A percentile compares a stretch with the other conserved stretches of the same genome.
These are phyloP conservation scores for Nematocida sp. DNA, from an alignment of 371 early-diverging fungal genomes.

Conservation along the genomic window DNA sequence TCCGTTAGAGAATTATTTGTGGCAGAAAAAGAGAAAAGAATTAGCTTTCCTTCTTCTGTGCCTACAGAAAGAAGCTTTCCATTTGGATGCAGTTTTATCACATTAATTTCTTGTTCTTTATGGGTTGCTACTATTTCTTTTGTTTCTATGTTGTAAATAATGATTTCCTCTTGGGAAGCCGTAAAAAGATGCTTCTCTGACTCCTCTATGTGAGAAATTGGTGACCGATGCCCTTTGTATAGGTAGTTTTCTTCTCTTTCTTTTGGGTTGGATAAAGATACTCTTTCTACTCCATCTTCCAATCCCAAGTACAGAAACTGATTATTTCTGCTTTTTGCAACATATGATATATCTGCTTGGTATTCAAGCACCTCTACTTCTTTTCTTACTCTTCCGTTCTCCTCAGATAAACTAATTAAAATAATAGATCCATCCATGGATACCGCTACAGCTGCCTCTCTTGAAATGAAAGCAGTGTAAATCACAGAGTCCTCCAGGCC, in stretches of 20 bases:
- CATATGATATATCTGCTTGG: slow-evolving; percentile 27
- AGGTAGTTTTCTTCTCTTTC: no score
- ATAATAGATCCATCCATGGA: slow-evolving; percentile 44
- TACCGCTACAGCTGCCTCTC: slow-evolving; percentile 23
- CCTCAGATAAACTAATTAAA: neutral
- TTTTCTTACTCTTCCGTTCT: neutral
- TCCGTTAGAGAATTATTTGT: neutral
- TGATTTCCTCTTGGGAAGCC: slow-evolving; percentile 7
- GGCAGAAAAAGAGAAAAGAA: slow-evolving; percentile 8
- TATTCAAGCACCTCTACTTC: neutral
- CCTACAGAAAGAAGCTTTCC: slow-evolving; percentile 34
- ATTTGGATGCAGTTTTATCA: neutral
- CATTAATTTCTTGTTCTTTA: slow-evolving; percentile 21
- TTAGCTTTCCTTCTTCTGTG: slow-evolving; percentile 1
- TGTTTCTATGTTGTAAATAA: slow-evolving; percentile 15
- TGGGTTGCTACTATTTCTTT: neutral
- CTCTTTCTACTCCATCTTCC: neutral
- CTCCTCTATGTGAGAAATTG: slow-evolving; percentile 5
- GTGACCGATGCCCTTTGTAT: slow-evolving; percentile 34
- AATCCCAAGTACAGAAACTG: slow-evolving; percentile 13
- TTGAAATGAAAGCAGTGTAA: slow-evolving; percentile 14
- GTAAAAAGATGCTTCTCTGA: neutral
- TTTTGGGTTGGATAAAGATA: neutral
- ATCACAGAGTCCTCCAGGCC: slow-evolving; percentile 51
- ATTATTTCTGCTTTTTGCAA: neutral